Base-by-base conservation (phyloP, 2,329 filamentous ascomycete species). In the Fusarium sambucinum region DNA sequence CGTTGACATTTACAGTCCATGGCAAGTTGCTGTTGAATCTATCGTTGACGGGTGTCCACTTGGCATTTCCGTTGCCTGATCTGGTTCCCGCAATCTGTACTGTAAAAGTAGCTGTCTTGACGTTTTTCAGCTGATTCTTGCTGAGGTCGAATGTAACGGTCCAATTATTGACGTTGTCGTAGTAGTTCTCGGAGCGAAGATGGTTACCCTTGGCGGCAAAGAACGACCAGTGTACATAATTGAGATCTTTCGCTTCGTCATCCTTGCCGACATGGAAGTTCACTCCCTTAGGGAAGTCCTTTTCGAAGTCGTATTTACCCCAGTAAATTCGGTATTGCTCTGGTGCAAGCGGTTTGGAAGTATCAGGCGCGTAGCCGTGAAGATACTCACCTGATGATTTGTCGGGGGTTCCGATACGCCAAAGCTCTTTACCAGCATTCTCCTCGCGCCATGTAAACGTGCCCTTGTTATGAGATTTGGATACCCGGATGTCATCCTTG, bases 181-280 rank as follows among this genome's bases (percentile, higher is more conserved):
- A 77, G 54, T 82, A 81, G 6, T 80, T 76, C 40, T 80, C 76
- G 2, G 78, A 71, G 4, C 82, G 79, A 0, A 81, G 51, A 12
- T 76, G 81, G 67, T 87, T 84, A 5, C 80, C 85, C 16, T 84
- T 79, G 3, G 84, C 84, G 1, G 87, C 86, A 63, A 87, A 89
- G 11, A 87, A 86, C 40, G 83, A 85, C 88, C 87, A 90, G 70
- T 90, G 88, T 1, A 89, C 84, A 47, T 89, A 89, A 72, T 90
- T 90, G 47, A 88, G 79, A 62, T 87, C 84, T 3, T 77, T 70
- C 0, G 76, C 76, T n/a, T 80, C 79, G 8, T 84, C 74, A 53
- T 81, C 83, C 65, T 82, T 76, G 3, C 86, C 87, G 1, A 90
- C 81, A 6, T 82, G 80, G 73, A 85, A 90, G 17, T 78, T 81